Base-by-base conservation (phyloP, 1,284 basidiomycete species). In the Boletus nobilissimus region DNA sequence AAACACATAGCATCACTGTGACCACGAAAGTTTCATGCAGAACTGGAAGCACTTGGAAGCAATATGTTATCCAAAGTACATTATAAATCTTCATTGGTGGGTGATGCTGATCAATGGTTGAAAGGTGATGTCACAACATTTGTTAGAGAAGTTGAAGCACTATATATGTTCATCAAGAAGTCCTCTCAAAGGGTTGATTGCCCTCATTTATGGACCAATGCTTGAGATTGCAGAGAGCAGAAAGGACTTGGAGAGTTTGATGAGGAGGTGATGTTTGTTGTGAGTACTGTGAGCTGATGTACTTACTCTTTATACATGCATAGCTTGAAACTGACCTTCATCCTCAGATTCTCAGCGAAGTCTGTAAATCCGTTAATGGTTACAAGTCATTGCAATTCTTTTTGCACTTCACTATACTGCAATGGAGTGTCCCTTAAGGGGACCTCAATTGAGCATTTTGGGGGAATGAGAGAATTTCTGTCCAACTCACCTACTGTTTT, bases 351-450 rank as follows among this genome's bases (percentile, higher is more conserved):
- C 29, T 9, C 70, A 1, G 5, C 65, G 5, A 13, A 29, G 8
- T 72, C n/a, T 13, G 70, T 75, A 3, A 63, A 72, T 46, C 70
- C 66, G 10, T 32, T 60, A 1, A 68, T 72, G 34, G 51, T 77
- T 5, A 46, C 66, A 40, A 62, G 40, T n/a, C 34, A 16, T 0
- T 3, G 75, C 2, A 72, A 72, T 3, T 34, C 24, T 24, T 57
- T 77, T 39, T 77, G 73, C 24, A 10, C 51, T 11, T 13, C 70
- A 24, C 10, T 77, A 5, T 77, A 76, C 22, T 76, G 70, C 48
- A 66, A 29, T 9, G 48, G 63, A 3, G 43, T 65, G 51, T 66
- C 69, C 11, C 6, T 75, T 1, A 32, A 38, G n/a, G 48, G 69
- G 3, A 66, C 1, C 1, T 22, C 72, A 0, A n/a, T 72, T 8